These are phyloP conservation scores for Bretschneidera sinensis DNA, from an alignment of 345 rosid genomes.

Conservation along the genomic window DNA sequence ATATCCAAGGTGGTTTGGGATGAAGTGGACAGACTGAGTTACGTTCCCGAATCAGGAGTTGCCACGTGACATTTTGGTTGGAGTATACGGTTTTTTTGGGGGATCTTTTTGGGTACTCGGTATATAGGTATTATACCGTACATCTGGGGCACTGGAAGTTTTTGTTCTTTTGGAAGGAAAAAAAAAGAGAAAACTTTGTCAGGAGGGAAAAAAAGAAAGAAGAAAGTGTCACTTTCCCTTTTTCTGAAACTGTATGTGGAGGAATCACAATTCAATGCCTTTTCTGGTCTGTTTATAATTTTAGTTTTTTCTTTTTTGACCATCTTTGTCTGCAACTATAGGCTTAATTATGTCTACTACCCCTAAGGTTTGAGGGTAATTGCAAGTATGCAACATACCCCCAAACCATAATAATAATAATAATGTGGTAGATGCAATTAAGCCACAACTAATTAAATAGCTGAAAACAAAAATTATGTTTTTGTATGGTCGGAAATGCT, in stretches of 20 bases:
- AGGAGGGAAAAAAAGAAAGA: too few relatives aligned
- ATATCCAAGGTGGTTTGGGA: slow-evolving; percentile 87
- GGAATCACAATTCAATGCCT: neutral
- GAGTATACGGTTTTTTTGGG: neutral
- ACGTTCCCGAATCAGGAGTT: slow-evolving; percentile 52
- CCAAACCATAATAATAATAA: too few relatives aligned
- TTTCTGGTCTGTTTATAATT: neutral
- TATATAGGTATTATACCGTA: slow-evolving; percentile 5
- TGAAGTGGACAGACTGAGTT: slow-evolving; percentile 61
- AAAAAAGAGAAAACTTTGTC: too few relatives aligned
- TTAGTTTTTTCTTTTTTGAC: too few relatives aligned
- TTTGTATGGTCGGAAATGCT: too few relatives aligned
- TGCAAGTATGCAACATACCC: too few relatives aligned
- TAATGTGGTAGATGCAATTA: too few relatives aligned
- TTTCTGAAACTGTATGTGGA: slow-evolving; percentile 11
- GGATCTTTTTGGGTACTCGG: slow-evolving; percentile 1
- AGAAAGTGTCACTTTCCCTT: neutral
- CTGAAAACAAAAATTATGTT: too few relatives aligned
- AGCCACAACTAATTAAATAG: too few relatives aligned
- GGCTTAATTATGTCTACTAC: too few relatives aligned
- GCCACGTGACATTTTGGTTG: slow-evolving; percentile 27
- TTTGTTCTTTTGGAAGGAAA: neutral
- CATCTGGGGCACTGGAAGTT: neutral
- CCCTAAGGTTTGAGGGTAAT: too few relatives aligned
- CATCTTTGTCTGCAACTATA: too few relatives aligned